Base-by-base conservation (phyloP, 257 asterid species). In the Linderniella brevidens region DNA sequence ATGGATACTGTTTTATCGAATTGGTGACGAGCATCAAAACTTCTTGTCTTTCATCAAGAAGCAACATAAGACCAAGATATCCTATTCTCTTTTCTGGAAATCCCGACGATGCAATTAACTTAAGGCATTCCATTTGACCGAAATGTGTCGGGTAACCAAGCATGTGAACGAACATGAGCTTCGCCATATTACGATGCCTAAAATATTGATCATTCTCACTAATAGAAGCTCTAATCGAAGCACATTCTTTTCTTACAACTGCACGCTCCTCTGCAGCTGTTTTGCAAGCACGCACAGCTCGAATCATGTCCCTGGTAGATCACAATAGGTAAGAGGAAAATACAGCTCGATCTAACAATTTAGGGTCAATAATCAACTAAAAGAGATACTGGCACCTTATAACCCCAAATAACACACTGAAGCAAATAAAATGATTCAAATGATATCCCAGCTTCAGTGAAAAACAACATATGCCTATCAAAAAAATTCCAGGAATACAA, bases 191-290 rank as follows among this genome's bases (percentile, higher is more conserved):
- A 25, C 96, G 94, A 68, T 85, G 99, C 65, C 79, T 79, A 52
- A 81, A 81, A 60, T 81, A 93, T 41, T 77, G 92, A 65, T 82
- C 94, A 58, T 79, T 79, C 64, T 85, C 96, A 54, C 96, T 81
- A 56, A 90, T 79, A 42, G 96, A 73, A 57, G 93, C 92, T 62
- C 99, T 90, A 64, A 85, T 90, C 48, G 96, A 72, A 64, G 99
- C 99, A 58, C 99, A 85, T 71, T 85, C 96, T 71, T 90, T 90
- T 66, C 99, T 81, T 17, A 90, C 75, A 52, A 85, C 99, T 61
- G 77, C 93, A 36, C 99, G 96, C 62, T 90, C 99, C 72, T 85
- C 99, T 18, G 99, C 99, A 4, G 99, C 99, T 64, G 99, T 90
- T 73, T 90, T 90, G 68, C 99, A 71, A 58, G 86, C 81, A 49